Evolutionary conservation across 768 basidiomycete species (phyloP).

Genomic region (Rhizopogon vesiculosus): DNA sequence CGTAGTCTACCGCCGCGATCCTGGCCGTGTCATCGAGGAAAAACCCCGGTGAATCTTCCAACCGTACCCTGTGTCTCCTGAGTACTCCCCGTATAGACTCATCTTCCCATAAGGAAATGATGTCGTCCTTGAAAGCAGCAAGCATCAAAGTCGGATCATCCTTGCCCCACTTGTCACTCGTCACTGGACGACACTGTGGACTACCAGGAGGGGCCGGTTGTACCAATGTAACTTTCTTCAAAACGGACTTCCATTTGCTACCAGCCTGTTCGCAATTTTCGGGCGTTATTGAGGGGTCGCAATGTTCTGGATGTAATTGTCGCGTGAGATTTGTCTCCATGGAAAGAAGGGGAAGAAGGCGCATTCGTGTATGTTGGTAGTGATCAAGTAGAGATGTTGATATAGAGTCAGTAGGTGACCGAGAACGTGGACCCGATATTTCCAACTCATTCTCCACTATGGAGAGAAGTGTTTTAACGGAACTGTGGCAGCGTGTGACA

Average conservation of each 20-base stretch:
- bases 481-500: slow-evolving; percentile 29
- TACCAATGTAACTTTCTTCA: slow-evolving; percentile 21
- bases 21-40: slow-evolving; percentile 69
- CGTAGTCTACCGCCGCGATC: slow-evolving; percentile 49
- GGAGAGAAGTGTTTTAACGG: slow-evolving; percentile 55
- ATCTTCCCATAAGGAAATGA: slow-evolving; percentile 60
- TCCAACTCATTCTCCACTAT: slow-evolving; percentile 45
- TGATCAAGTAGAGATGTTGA: slow-evolving; percentile 29
- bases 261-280: slow-evolving; percentile 51
- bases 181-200: slow-evolving; percentile 1
- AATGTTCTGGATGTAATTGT: slow-evolving; percentile 43
- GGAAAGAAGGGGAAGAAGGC: slow-evolving; percentile 47
- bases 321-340: slow-evolving; percentile 50
- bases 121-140: slow-evolving; percentile 52
- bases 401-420: slow-evolving; percentile 19
- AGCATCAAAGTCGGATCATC: slow-evolving; percentile 49
- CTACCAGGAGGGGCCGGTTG: neutral
- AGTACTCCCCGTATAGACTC: slow-evolving; percentile 47
- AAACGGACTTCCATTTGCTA: slow-evolving; percentile 12
- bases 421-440: slow-evolving; percentile 21
- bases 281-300: slow-evolving; percentile 18
- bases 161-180: slow-evolving; percentile 12
- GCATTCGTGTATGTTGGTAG: slow-evolving; percentile 33
- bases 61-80: slow-evolving; percentile 38
- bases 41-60: slow-evolving; percentile 65